Percentiles rank a stretch among this genome's conserved stretches.
Conservation (phyloP, 345 rosid species). For the Trapa bicornis region DNA sequence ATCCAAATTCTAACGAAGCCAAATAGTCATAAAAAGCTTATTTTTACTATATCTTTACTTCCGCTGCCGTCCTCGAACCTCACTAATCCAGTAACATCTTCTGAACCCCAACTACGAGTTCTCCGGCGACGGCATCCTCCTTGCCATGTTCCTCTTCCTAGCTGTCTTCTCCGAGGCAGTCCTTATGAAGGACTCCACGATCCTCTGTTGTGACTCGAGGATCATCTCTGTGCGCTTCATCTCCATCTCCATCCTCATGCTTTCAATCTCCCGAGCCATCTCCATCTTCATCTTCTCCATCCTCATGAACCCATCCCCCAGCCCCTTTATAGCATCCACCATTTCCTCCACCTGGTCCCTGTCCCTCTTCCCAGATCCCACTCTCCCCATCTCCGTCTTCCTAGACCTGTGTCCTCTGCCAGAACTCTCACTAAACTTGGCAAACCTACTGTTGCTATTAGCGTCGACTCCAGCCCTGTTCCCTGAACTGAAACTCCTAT, state of each 20-base stretch:
- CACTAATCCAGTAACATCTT: too few species aligned
- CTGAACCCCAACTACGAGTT: not conserved
- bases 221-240: constrained; percentile 84
- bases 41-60: too few species aligned
- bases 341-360: constrained; percentile 55
- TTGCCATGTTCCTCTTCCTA: constrained; percentile 27
- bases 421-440: constrained; percentile 13
- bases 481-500: constrained; percentile 5
- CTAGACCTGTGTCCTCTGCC: constrained; percentile 16
- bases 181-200: constrained; percentile 63
- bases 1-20: too few species aligned
- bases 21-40: too few species aligned
- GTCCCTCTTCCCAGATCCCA: constrained; percentile 21
- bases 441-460: constrained; percentile 12
- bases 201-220: constrained; percentile 68
- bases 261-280: constrained; percentile 74
- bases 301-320: constrained; percentile 73
- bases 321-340: constrained; percentile 66
- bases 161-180: constrained; percentile 46
- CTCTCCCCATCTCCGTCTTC: constrained; percentile 21
- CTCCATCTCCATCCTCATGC: constrained; percentile 84
- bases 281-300: constrained; percentile 92
- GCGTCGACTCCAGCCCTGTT: constrained; percentile 1
- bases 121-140: constrained; percentile 2
- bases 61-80: too few species aligned